Evolutionary conservation across 441 rosid genomes (phyloP), one percentile per base, ranked within the genome.

Genomic region (Breynia disticha): DNA sequence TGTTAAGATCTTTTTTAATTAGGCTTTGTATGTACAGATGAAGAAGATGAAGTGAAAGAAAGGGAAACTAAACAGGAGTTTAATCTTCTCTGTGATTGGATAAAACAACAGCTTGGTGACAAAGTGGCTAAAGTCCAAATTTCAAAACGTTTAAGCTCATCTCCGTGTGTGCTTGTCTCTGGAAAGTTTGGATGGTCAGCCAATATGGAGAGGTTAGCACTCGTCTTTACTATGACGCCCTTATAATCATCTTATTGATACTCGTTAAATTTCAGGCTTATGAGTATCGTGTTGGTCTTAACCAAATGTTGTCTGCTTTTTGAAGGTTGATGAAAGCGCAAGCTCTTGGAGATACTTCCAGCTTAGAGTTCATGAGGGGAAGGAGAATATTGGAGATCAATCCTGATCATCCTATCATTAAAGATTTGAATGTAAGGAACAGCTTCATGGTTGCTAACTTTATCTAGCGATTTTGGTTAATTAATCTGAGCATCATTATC

Each of bases 161-260:
- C 99, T 59, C 97, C 99, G 8, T 89, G 97, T 45, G 97, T 87
- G 56, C 96, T 94, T 61, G 99, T 94, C 57, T 87, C 96, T 48
- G 96, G 97, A 51, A 87, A 89, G 68, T 94, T 89, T 53, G 95
- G 99, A n/a, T 94, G 99, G 99, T 89, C 95, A n/a, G 96, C 97
- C 38, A 94, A 94, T 60, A 94, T 94, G 99, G 97, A 94, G 71
- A 93, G 99, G 96, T 87, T 52, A 35, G 76, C 56, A 48, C 16
- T 50, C 19, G 17, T 52, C 19, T 16, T 15, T 48, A 9, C 7
- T 16, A 19, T 20, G 14, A 24, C 32, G 7, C 7, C 7, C 32
- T 24, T 6, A 37, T 37, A 37, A 9, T 39, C 15, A 39, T 9
- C 15, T 4, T 4, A 39, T 10, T 39, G 14, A 39, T 2, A 39